Evolutionary conservation across 2,329 filamentous ascomycete species (phyloP).

Genomic region (Cadophora luteo-olivacea): DNA sequence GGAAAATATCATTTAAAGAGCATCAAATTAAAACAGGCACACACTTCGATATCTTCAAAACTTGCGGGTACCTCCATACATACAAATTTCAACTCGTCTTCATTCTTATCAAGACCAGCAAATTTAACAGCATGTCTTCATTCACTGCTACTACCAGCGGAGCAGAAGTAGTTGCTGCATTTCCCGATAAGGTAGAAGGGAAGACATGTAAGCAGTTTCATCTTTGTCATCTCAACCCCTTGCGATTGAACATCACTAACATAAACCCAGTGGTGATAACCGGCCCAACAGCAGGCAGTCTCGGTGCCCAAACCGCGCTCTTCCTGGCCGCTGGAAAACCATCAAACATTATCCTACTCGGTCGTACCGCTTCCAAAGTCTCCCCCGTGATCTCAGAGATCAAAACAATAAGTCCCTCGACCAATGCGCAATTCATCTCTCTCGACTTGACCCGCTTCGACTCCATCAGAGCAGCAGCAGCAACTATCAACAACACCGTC

Average conservation of each 20-base stretch:
- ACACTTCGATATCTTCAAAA: background rate
- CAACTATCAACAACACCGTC: constrained; percentile 44
- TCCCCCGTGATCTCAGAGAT: constrained; percentile 19
- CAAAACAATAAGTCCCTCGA: constrained; percentile 13
- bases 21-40: background rate
- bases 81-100: background rate
- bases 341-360: constrained; percentile 27
- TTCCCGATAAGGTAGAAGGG: constrained; percentile 22
- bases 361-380: constrained; percentile 19
- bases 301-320: constrained; percentile 23
- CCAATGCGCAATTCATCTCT: constrained; percentile 14
- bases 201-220: constrained; percentile 25
- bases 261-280: constrained; percentile 21
- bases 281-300: constrained; percentile 16
- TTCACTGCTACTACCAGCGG: constrained; percentile 20
- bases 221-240: background rate
- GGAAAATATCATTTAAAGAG: background rate
- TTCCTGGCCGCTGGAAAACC: constrained; percentile 34
- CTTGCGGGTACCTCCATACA: background rate
- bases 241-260: background rate
- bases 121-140: constrained; percentile 8
- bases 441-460: constrained; percentile 49
- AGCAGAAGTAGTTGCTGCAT: constrained; percentile 28
- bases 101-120: background rate
- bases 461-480: constrained; percentile 48